These are phyloP conservation scores for Starmerella bombi DNA, from an alignment of 805 yeast genomes.

Conservation along the genomic window DNA sequence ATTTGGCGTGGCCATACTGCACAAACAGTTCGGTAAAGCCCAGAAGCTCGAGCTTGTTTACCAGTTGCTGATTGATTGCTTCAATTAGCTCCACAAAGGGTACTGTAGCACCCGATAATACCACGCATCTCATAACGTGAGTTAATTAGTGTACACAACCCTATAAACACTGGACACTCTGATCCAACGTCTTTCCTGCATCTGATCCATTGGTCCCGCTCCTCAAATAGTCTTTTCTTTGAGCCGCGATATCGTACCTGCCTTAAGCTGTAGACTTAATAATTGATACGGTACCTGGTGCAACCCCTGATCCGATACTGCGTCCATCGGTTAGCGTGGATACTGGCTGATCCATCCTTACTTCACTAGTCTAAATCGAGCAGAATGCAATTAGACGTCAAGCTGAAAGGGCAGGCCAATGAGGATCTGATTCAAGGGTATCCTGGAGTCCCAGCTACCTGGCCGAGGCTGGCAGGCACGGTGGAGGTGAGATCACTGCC, in stretches of 20 bases:
- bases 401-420: conserved; percentile 28
- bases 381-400: too few relatives aligned
- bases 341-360: too few relatives aligned
- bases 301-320: too few relatives aligned
- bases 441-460: conserved; percentile 33
- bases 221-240: background rate
- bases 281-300: too few relatives aligned
- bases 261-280: too few relatives aligned
- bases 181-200: background rate
- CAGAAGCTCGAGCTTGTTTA: conserved; percentile 29
- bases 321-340: too few relatives aligned
- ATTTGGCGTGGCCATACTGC: conserved; percentile 45
- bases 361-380: too few relatives aligned
- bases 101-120: conserved; percentile 87
- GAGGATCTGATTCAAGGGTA: conserved; percentile 32
- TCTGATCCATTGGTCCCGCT: background rate
- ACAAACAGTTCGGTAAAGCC: conserved; percentile 36
- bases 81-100: conserved; percentile 52
- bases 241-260: too few relatives aligned
- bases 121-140: conserved; percentile 28
- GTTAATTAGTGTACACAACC: background rate
- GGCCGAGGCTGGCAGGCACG: conserved; percentile 32
- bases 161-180: background rate
- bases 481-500: conserved; percentile 26
- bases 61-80: conserved; percentile 29